Conservation (phyloP, 768 basidiomycete genomes). For the Tricholoma hemisulphureum region DNA sequence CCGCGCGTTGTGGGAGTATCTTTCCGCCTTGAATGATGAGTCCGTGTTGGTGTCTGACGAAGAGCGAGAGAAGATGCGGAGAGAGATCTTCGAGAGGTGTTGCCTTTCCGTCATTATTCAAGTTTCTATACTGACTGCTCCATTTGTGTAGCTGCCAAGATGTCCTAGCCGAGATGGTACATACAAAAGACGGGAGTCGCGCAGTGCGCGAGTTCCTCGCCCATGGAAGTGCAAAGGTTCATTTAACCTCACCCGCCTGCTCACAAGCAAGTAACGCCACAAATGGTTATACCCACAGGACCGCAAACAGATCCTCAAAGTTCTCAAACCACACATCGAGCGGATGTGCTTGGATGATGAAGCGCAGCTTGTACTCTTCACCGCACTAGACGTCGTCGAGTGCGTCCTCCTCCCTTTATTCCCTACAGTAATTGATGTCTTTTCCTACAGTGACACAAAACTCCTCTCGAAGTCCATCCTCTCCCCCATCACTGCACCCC, state of each 20-base stretch:
- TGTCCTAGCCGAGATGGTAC: slow-evolving; percentile 86
- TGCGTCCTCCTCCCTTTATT: slow-evolving; percentile 34
- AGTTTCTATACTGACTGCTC: not conserved
- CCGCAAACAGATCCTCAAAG: slow-evolving; percentile 87
- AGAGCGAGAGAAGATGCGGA: slow-evolving; percentile 70
- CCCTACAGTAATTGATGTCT: not conserved
- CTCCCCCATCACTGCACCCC: slow-evolving; percentile 52
- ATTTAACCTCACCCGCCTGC: not conserved
- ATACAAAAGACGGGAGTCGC: slow-evolving; percentile 89
- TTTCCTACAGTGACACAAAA: slow-evolving; percentile 77
- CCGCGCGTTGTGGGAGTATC: slow-evolving; percentile 82
- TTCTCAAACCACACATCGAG: slow-evolving; percentile 84
- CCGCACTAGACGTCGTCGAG: slow-evolving; percentile 89
- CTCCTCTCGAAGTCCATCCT: slow-evolving; percentile 79
- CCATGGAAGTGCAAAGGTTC: slow-evolving; percentile 77
- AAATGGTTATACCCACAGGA: slow-evolving; percentile 47
- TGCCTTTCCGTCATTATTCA: slow-evolving; percentile 7
- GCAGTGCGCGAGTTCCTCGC: slow-evolving; percentile 85
- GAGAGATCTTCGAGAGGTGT: slow-evolving; percentile 81
- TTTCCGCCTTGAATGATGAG: slow-evolving; percentile 52
- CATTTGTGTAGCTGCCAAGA: slow-evolving; percentile 65
- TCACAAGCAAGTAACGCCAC: not conserved
- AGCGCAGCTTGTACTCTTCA: slow-evolving; percentile 87
- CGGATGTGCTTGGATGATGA: slow-evolving; percentile 88
- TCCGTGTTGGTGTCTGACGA: slow-evolving; percentile 46